Conservation (phyloP, 2,329 filamentous ascomycete genomes). For the Aureobasidium namibiae region DNA sequence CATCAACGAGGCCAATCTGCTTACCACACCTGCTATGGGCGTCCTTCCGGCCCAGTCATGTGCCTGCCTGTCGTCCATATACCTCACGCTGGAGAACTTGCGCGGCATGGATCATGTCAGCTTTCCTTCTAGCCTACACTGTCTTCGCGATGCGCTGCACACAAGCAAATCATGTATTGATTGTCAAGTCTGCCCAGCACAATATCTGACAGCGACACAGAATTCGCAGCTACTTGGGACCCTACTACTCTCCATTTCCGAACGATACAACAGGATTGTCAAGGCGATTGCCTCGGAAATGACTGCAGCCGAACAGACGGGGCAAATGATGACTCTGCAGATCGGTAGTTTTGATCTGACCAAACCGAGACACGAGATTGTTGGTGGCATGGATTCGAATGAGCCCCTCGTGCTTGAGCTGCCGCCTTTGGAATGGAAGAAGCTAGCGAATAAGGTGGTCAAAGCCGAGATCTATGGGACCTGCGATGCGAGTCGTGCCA, state of each 20-base stretch:
- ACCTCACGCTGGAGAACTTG: constrained; percentile 35
- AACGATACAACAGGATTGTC: constrained; percentile 35
- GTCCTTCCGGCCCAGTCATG: constrained; percentile 28
- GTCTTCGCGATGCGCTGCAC: constrained; percentile 35
- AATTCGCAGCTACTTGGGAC: constrained; percentile 36
- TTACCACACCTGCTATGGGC: background rate
- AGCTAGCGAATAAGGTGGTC: constrained; percentile 37
- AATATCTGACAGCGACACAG: constrained; percentile 36
- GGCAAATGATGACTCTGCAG: constrained; percentile 33
- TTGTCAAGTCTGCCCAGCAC: constrained; percentile 35
- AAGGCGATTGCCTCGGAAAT: constrained; percentile 33
- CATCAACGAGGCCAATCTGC: background rate
- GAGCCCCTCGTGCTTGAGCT: constrained; percentile 31
- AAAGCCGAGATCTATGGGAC: constrained; percentile 35
- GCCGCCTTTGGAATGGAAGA: constrained; percentile 35
- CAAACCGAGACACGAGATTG: background rate
- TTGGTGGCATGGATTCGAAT: background rate
- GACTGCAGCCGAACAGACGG: constrained; percentile 21
- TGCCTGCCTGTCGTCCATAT: constrained; percentile 39
- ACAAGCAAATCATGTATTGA: constrained; percentile 31
- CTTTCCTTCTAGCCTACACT: constrained; percentile 36
- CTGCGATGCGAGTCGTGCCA: constrained; percentile 21
- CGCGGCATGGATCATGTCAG: constrained; percentile 29
- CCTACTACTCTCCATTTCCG: constrained; percentile 34
- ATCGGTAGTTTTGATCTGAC: constrained; percentile 31